phyloP scores from a whole-genome alignment of 306 rosid genomes.

The Vigna angularis region DNA sequence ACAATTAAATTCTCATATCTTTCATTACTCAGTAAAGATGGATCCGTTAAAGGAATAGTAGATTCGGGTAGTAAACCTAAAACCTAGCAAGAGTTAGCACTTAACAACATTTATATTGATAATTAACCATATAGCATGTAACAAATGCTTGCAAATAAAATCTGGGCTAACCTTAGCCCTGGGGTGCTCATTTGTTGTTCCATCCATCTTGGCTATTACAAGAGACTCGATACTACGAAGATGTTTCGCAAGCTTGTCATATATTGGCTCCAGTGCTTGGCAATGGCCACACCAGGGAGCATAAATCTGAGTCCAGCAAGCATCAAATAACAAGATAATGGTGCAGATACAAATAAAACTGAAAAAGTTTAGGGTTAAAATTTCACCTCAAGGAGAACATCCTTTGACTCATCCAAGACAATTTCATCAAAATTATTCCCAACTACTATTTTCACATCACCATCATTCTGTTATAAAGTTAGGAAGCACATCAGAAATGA shows the following conservation, averaged over 20 bases:
- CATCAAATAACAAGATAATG: conserved; percentile 31
- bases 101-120: conserved; percentile 26
- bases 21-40: not conserved
- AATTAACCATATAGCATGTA: conserved; percentile 5
- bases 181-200: conserved; percentile 97
- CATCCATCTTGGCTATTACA: conserved; percentile 98
- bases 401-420: conserved; percentile 97
- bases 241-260: conserved; percentile 92
- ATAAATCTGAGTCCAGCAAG: conserved; percentile 68
- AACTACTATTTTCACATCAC: conserved; percentile 89
- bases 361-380: conserved; percentile 5
- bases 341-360: conserved; percentile 29
- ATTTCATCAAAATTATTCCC: conserved; percentile 91
- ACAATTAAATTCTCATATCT: conserved; percentile 27
- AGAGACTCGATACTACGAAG: conserved; percentile 78
- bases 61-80: conserved; percentile 22
- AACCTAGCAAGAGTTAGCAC: conserved; percentile 15
- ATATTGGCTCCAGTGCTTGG: conserved; percentile 91
- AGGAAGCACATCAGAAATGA: conserved; percentile 35
- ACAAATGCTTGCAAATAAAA: conserved; percentile 15
- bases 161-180: conserved; percentile 84
- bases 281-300: conserved; percentile 99
- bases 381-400: conserved; percentile 94
- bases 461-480: conserved; percentile 72
- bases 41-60: not conserved